Percentiles rank a stretch among this genome's conserved stretches.
These are phyloP conservation scores for Multifurca ochricompacta DNA, from an alignment of 768 basidiomycete species.

Conservation along the genomic window DNA sequence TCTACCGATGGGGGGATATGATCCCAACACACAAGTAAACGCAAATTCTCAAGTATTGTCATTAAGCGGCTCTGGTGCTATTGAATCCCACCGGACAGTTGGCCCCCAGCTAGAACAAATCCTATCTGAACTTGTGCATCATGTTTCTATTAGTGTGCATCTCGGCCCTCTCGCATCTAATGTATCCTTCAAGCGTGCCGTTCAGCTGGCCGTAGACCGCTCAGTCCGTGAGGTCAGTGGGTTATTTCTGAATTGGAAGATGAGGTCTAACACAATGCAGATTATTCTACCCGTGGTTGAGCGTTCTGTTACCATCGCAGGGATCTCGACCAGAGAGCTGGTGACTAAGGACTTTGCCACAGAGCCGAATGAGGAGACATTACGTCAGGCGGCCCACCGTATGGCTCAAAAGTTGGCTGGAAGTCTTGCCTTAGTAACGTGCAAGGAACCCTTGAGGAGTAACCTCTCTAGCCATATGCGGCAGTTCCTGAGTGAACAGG, in stretches of 20 bases:
- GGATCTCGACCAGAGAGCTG: slow-evolving; percentile 92
- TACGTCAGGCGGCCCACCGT: slow-evolving; percentile 85
- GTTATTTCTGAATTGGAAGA: not conserved
- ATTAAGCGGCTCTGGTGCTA: slow-evolving; percentile 50
- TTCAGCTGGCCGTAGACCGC: slow-evolving; percentile 85
- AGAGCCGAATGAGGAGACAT: slow-evolving; percentile 82
- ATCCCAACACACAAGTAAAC: slow-evolving; percentile 39
- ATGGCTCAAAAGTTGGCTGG: slow-evolving; percentile 98
- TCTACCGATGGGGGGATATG: slow-evolving; percentile 67
- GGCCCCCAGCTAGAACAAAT: slow-evolving; percentile 79
- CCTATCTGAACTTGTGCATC: slow-evolving; percentile 57
- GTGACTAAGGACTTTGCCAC: slow-evolving; percentile 95
- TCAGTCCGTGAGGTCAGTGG: slow-evolving; percentile 82
- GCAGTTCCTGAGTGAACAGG: slow-evolving; percentile 75
- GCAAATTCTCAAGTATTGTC: slow-evolving; percentile 55
- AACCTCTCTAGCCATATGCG: slow-evolving; percentile 87
- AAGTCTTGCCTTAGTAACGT: slow-evolving; percentile 92
- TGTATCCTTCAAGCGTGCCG: slow-evolving; percentile 80
- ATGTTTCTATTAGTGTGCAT: slow-evolving; percentile 71
- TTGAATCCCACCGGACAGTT: slow-evolving; percentile 59
- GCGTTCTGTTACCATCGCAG: slow-evolving; percentile 95
- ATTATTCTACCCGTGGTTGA: slow-evolving; percentile 98
- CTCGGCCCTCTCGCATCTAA: slow-evolving; percentile 69
- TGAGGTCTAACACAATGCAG: slow-evolving; percentile 30
- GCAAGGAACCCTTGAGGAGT: slow-evolving; percentile 92